Conservation (phyloP, 352 stramenopile species). For the Blastocystis sp. region DNA sequence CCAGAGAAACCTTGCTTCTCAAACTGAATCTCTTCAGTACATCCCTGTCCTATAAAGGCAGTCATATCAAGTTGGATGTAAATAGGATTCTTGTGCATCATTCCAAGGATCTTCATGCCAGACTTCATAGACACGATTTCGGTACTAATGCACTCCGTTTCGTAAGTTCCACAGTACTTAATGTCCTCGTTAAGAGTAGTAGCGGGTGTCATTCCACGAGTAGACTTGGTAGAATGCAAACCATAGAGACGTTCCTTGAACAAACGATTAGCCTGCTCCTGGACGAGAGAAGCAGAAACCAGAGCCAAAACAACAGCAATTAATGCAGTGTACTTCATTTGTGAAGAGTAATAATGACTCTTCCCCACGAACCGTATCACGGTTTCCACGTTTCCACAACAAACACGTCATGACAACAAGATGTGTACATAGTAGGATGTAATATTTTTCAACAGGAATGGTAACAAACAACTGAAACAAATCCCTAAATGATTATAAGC, state of each 20-base stretch:
- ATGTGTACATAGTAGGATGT: too few relatives aligned
- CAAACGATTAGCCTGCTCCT: neutral
- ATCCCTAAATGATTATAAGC: neutral
- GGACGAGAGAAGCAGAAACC: neutral
- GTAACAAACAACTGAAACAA: neutral
- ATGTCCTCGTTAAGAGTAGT: neutral
- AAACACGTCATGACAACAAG: too few relatives aligned
- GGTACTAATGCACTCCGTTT: neutral
- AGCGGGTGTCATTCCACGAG: neutral
- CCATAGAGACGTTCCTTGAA: neutral
- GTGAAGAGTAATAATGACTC: too few relatives aligned
- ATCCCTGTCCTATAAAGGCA: neutral
- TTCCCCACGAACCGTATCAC: too few relatives aligned
- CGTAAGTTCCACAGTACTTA: constrained; percentile 61
- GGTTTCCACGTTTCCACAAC: too few relatives aligned
- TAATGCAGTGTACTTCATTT: neutral
- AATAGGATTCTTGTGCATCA: constrained; percentile 63
- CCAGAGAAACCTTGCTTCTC: neutral
- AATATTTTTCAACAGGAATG: too few relatives aligned
- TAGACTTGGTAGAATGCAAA: neutral
- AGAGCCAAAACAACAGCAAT: neutral
- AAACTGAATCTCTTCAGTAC: neutral
- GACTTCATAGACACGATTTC: neutral
- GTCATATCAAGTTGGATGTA: neutral
- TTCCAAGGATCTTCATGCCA: constrained; percentile 47